A percentile compares a stretch with the other conserved stretches of the same genome.
Evolutionary conservation across 1,139 yeast genomes (phyloP).

Genomic region (Debaryomyces coudertii): DNA sequence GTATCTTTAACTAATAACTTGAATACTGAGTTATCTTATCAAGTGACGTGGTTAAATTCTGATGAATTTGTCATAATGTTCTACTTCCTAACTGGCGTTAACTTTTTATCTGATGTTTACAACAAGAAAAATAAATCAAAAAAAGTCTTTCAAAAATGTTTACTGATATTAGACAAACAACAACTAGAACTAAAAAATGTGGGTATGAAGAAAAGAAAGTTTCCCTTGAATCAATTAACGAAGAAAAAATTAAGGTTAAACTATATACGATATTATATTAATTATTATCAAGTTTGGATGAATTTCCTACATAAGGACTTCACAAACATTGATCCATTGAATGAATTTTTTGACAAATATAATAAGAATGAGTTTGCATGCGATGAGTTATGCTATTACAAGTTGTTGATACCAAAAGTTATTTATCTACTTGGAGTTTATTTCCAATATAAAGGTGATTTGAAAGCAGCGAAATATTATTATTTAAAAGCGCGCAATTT

Average conservation of each 20-base stretch:
- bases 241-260: slow-evolving; percentile 24
- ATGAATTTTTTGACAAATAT: slow-evolving; percentile 36
- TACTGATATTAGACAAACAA: slow-evolving; percentile 33
- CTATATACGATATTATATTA: slow-evolving; percentile 29
- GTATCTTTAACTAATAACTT: background rate
- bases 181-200: slow-evolving; percentile 20
- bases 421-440: slow-evolving; percentile 42
- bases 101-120: slow-evolving; percentile 34
- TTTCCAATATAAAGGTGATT: slow-evolving; percentile 39
- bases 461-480: slow-evolving; percentile 40
- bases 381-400: slow-evolving; percentile 37
- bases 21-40: slow-evolving; percentile 11
- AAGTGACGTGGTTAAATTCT: slow-evolving; percentile 42
- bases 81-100: slow-evolving; percentile 45
- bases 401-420: slow-evolving; percentile 35
- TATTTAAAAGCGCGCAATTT: slow-evolving; percentile 33
- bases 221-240: slow-evolving; percentile 23
- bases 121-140: slow-evolving; percentile 36
- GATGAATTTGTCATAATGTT: slow-evolving; percentile 45
- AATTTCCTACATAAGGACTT: slow-evolving; percentile 35
- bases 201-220: slow-evolving; percentile 15
- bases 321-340: slow-evolving; percentile 27
- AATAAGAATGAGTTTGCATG: slow-evolving; percentile 33
- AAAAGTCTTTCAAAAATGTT: slow-evolving; percentile 40
- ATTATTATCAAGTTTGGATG: slow-evolving; percentile 37